A percentile compares a stretch with the other conserved stretches of the same genome.
Evolutionary conservation across 106 monocot species (phyloP).

Genomic region (Dioscorea zingiberensis): DNA sequence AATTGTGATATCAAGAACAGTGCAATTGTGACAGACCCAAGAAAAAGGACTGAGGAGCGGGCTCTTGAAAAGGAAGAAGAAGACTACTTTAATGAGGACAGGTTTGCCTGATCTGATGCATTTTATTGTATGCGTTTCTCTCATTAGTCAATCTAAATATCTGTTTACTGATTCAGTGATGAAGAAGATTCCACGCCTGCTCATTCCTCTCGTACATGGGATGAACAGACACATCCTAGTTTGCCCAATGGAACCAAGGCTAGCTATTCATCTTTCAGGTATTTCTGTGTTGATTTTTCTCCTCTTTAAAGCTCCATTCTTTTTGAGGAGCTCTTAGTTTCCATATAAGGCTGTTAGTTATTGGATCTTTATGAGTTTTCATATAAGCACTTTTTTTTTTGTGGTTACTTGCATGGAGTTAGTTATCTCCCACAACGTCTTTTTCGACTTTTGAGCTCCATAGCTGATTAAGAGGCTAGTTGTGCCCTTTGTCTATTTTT

Average conservation of each 20-base stretch:
- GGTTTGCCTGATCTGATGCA: constrained; percentile 28
- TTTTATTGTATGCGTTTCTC: not conserved
- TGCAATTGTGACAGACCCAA: constrained; percentile 18
- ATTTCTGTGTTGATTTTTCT: not conserved
- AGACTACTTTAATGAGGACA: constrained; percentile 95
- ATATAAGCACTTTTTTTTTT: too few species aligned
- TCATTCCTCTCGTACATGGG: constrained; percentile 14
- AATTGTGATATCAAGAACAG: constrained; percentile 34
- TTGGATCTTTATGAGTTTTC: too few species aligned
- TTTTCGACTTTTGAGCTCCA: too few species aligned
- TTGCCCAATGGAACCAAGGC: constrained; percentile 37
- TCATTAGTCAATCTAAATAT: not conserved
- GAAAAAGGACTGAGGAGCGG: constrained; percentile 73
- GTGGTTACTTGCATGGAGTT: too few species aligned
- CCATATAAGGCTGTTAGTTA: too few species aligned
- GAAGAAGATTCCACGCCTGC: constrained; percentile 64
- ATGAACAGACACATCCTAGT: constrained; percentile 20
- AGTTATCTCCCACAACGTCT: too few species aligned
- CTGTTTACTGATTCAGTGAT: constrained; percentile 35
- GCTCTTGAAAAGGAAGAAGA: constrained; percentile 98
- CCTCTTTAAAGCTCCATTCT: too few species aligned
- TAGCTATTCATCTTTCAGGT: constrained; percentile 37
- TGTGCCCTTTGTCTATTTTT: too few species aligned
- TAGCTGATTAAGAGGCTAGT: too few species aligned
- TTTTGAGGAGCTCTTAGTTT: too few species aligned